phyloP scores from a whole-genome alignment of 2,329 filamentous ascomycete species.

The Domatiomyces globalis region DNA sequence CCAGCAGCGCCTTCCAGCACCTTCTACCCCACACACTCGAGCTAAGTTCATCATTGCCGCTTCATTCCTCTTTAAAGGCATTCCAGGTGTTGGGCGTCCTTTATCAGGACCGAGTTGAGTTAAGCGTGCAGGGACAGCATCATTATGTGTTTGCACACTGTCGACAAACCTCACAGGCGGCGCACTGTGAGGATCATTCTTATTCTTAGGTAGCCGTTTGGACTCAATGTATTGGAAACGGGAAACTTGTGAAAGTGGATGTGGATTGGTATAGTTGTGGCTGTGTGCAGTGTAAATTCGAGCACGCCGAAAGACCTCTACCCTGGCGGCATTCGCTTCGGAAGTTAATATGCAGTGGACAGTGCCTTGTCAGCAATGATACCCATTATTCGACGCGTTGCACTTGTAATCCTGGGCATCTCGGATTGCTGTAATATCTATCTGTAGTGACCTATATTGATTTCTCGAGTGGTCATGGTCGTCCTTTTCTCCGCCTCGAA shows the following conservation, averaged over 20 bases:
- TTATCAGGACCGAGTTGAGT: not conserved
- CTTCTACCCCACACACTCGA: constrained; percentile 26
- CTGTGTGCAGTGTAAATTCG: not conserved
- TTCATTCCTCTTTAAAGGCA: not conserved
- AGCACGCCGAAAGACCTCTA: not conserved
- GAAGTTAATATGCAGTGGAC: not conserved
- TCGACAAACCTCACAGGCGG: not conserved
- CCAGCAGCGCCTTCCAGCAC: constrained; percentile 41
- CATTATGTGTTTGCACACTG: too few relatives aligned
- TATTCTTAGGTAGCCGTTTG: not conserved
- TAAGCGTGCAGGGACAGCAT: not conserved
- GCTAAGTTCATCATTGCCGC: constrained; percentile 1
- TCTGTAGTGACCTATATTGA: too few relatives aligned
- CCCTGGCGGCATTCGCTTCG: not conserved
- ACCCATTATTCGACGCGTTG: not conserved
- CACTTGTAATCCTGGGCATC: not conserved
- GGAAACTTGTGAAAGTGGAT: not conserved
- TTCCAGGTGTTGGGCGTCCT: not conserved
- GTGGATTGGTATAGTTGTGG: not conserved
- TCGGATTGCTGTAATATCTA: not conserved
- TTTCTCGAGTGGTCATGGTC: too few relatives aligned
- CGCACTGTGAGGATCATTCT: not conserved
- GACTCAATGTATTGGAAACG: not conserved
- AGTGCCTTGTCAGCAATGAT: not conserved
- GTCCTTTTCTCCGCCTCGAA: too few relatives aligned